Conservation (phyloP, 805 yeast genomes). For the Trichomonascus vanleenenianus region DNA sequence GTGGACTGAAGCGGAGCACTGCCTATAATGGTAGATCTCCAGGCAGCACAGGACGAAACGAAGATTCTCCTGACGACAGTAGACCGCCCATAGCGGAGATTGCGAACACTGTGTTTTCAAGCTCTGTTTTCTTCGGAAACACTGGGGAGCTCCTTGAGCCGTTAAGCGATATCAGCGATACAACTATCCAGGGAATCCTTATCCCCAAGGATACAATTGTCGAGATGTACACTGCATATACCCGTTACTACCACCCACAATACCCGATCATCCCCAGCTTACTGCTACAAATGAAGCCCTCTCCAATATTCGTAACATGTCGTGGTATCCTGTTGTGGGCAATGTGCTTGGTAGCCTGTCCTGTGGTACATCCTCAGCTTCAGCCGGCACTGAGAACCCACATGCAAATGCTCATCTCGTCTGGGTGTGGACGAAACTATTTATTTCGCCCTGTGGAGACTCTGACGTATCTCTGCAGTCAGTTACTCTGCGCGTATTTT, state of each 20-base stretch:
- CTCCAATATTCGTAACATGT: not conserved
- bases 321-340: conserved; percentile 7
- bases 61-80: too few relatives aligned
- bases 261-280: conserved; percentile 8
- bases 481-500: conserved; percentile 5
- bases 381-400: conserved; percentile 3
- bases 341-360: conserved; percentile 5
- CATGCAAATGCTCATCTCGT: not conserved
- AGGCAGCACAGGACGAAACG: not conserved
- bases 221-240: conserved; percentile 4
- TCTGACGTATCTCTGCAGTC: conserved; percentile 1
- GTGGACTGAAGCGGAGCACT: conserved; percentile 1
- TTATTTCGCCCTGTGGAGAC: not conserved
- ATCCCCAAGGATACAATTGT: not conserved
- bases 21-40: conserved; percentile 2
- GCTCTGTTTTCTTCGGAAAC: too few relatives aligned
- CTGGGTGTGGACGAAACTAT: not conserved
- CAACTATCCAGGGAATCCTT: not conserved
- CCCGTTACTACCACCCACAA: conserved; percentile 7
- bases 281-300: not conserved
- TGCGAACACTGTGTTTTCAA: too few relatives aligned
- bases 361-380: not conserved
- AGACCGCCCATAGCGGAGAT: too few relatives aligned
- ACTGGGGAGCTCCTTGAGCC: too few relatives aligned
- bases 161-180: not conserved